Base-by-base conservation (phyloP, 1,139 yeast species). In the Arxiozyma bovina region DNA sequence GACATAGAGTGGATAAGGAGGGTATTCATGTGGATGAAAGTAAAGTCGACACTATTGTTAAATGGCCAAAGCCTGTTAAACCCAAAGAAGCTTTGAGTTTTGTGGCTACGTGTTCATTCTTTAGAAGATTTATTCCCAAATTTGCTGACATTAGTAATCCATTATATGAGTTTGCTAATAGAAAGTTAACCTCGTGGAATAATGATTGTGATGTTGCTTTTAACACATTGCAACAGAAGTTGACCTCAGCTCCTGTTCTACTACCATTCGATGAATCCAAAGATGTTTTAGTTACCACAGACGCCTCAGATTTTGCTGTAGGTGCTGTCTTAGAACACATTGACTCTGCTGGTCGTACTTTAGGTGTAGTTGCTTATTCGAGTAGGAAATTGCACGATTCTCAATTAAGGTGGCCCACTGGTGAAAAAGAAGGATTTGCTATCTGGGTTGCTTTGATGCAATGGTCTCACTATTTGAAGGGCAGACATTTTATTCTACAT, bases 291-390 rank as follows among this genome's bases (percentile, higher is more conserved):
- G 45, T 44, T 8, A 50, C 34, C 11, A 50, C 48, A 2, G 49
- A 34, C 45, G 52, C 52, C 1, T 22, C 21, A 23, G 25, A 44
- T 34, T 27, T 21, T 15, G 49, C 44, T 5, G 34, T 50, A 8
- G 52, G 49, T 34, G 52, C 52, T 9, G 23, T 27, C n/a, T 22
- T 44, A 11, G 49, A 43, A 45, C n/a, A 30, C 9, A 7, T 22
- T 1, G 34, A 50, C 12, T 43, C 45, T 4, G 12, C 11, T n/a
- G 48, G 20, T 34, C 30, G 21, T 18, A 3, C 38, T 25, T 38
- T 50, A 9, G 52, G 52, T 40, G 48, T 45, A n/a, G 44, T 44
- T 17, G 34, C 48, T 1, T 50, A 43, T 40, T 21, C 44, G 11
- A 44, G 45, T 22, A 25, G 44, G 2, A 38, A 21, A 21, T 44